Conservation (phyloP, 352 stramenopile genomes). For the Phytophthora uliginosa region DNA sequence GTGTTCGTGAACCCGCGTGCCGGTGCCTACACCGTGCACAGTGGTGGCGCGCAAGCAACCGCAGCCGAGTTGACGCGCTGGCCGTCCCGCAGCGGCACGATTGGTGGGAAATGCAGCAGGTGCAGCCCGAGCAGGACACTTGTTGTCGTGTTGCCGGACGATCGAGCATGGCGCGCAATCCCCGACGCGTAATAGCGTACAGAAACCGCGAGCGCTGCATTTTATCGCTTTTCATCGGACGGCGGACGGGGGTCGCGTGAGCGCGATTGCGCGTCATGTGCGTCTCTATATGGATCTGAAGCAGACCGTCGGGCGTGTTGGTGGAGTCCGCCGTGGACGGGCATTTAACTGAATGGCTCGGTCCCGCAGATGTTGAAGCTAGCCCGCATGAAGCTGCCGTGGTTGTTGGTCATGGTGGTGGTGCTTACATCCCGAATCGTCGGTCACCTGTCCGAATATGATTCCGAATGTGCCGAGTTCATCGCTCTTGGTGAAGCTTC, state of each 20-base stretch:
- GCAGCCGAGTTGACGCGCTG: slow-evolving; percentile 6
- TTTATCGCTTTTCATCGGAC: background rate
- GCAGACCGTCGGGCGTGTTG: background rate
- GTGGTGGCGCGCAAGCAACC: slow-evolving; percentile 3
- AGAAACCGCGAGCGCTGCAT: slow-evolving; percentile 4
- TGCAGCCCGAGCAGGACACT: background rate
- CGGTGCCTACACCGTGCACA: too few relatives aligned
- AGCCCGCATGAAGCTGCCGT: too few relatives aligned
- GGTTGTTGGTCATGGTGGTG: background rate
- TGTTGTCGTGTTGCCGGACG: background rate
- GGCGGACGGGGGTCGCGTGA: background rate
- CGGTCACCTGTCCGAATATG: too few relatives aligned
- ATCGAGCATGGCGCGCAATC: slow-evolving; percentile 2
- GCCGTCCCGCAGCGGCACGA: background rate
- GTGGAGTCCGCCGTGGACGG: too few relatives aligned
- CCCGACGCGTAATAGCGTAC: slow-evolving; percentile 5
- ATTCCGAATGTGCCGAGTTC: too few relatives aligned
- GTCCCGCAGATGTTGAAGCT: too few relatives aligned
- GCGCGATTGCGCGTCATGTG: too few relatives aligned
- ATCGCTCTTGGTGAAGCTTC: background rate
- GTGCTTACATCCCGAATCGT: background rate
- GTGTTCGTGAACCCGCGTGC: background rate
- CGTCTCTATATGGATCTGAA: background rate
- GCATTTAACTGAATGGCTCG: too few relatives aligned
- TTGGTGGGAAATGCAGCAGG: background rate